phyloP scores from a whole-genome alignment of 208 protist genomes.

The Tritrichomonas foetus region DNA sequence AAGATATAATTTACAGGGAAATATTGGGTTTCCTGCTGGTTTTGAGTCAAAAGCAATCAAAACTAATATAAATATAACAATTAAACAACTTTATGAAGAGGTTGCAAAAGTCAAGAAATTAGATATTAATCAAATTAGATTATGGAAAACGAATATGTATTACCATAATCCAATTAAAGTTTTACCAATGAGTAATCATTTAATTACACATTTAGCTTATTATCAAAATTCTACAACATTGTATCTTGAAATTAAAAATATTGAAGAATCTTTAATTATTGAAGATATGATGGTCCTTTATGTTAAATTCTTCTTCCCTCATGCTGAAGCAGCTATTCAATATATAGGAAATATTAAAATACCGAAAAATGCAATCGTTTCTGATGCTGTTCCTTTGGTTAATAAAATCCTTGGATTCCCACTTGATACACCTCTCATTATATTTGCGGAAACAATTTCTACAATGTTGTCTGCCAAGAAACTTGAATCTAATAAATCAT shows the following conservation, averaged over 20 bases:
- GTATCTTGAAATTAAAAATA: neutral
- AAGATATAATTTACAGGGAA: neutral
- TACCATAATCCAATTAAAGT: neutral
- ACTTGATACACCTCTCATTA: neutral
- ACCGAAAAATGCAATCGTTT: neutral
- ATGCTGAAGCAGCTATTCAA: neutral
- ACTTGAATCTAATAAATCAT: too few relatives aligned
- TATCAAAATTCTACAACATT: neutral
- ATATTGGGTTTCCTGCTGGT: neutral
- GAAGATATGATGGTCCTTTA: neutral
- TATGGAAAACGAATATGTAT: neutral
- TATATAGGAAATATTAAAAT: neutral
- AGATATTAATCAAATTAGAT: neutral
- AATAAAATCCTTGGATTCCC: neutral
- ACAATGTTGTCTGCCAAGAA: too few relatives aligned
- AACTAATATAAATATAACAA: neutral
- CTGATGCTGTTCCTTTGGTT: neutral
- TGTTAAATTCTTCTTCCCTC: neutral
- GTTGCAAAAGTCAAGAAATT: neutral
- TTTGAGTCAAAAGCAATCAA: neutral
- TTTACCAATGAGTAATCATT: neutral
- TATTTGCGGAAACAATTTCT: too few relatives aligned
- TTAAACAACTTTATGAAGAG: neutral
- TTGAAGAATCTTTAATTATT: neutral
- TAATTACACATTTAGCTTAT: neutral